Conservation (phyloP, 352 stramenopile species). For the Globisporangium barbulae region DNA sequence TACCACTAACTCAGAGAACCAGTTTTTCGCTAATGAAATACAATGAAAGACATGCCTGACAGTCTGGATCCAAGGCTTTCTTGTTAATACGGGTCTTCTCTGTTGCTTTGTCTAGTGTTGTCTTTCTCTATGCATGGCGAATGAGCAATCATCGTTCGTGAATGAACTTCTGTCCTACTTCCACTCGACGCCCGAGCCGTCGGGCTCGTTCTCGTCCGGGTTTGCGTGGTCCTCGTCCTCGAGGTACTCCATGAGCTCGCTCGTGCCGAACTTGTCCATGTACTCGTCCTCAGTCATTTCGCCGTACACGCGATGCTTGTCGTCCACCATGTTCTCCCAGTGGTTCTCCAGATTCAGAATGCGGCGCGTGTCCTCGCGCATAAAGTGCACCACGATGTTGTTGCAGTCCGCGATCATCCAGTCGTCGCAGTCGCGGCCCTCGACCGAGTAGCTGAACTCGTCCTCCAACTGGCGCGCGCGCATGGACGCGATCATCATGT, state of each 20-base stretch:
- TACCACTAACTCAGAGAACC: neutral
- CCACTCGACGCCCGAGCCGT: conserved; percentile 51
- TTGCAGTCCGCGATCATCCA: conserved; percentile 93
- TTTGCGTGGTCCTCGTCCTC: conserved; percentile 58
- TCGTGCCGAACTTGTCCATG: conserved; percentile 86
- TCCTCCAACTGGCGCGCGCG: conserved; percentile 59
- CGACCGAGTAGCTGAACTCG: conserved; percentile 79
- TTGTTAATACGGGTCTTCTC: conserved; percentile 1
- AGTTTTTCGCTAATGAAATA: neutral
- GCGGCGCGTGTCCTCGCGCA: conserved; percentile 69
- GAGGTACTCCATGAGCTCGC: conserved; percentile 81
- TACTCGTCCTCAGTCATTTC: conserved; percentile 84
- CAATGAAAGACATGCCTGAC: neutral
- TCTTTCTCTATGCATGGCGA: neutral
- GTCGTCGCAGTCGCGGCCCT: conserved; percentile 88
- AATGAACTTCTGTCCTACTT: conserved; percentile 29
- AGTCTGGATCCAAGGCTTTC: neutral
- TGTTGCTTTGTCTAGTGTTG: neutral
- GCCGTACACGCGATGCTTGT: conserved; percentile 78
- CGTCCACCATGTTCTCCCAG: conserved; percentile 82
- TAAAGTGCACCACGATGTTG: conserved; percentile 88
- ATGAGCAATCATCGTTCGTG: neutral
- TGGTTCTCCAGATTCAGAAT: conserved; percentile 78
- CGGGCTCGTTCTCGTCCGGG: conserved; percentile 25
- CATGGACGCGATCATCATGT: conserved; percentile 87